These are phyloP conservation scores for Tolypocladium tropicale DNA, from an alignment of 2,329 filamentous ascomycete species.

Conservation along the genomic window DNA sequence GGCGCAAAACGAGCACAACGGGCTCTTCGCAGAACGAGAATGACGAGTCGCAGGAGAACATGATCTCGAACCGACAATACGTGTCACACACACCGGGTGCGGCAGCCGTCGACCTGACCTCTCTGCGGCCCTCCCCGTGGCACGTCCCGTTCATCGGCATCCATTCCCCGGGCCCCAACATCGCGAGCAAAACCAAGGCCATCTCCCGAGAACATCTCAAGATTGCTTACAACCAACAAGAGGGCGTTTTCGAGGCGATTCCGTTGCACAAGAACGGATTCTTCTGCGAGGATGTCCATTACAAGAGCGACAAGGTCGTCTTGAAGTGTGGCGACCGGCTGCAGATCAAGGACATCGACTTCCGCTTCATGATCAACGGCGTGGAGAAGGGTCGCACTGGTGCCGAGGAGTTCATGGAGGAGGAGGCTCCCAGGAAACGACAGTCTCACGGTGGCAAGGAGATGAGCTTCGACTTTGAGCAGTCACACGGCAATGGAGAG, in stretches of 20 bases:
- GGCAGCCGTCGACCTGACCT: conserved; percentile 47
- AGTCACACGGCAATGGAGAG: conserved; percentile 46
- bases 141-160: conserved; percentile 60
- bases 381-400: conserved; percentile 47
- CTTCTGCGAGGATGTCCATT: conserved; percentile 52
- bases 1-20: conserved; percentile 34
- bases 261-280: conserved; percentile 56
- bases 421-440: conserved; percentile 35
- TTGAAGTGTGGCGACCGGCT: conserved; percentile 56
- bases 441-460: conserved; percentile 51
- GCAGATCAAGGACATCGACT: conserved; percentile 60
- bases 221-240: conserved; percentile 57
- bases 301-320: conserved; percentile 43
- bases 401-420: conserved; percentile 44
- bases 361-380: conserved; percentile 59
- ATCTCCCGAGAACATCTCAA: conserved; percentile 67
- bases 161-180: conserved; percentile 55
- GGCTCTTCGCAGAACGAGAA: conserved; percentile 32
- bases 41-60: conserved; percentile 32
- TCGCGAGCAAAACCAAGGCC: conserved; percentile 54
- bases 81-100: conserved; percentile 50
- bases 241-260: conserved; percentile 54
- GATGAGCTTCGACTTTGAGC: conserved; percentile 67
- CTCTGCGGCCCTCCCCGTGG: conserved; percentile 48
- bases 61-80: conserved; percentile 49